A percentile compares a stretch with the other conserved stretches of the same genome.
Evolutionary conservation across 345 rosid species (phyloP).

Genomic region (Hirschfeldia incana): DNA sequence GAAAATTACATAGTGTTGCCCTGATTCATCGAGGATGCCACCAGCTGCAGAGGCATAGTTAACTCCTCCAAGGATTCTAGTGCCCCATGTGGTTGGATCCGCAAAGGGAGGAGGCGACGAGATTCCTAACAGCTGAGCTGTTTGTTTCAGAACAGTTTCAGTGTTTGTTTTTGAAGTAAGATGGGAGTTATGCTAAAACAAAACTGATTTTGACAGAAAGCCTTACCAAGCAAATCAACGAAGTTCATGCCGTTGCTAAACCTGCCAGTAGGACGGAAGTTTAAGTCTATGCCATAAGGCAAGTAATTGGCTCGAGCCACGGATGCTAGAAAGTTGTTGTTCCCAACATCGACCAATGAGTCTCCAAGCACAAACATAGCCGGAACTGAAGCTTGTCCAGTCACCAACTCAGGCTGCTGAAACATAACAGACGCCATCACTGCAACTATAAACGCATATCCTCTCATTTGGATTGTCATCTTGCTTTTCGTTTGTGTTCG

Average conservation of each 20-base stretch:
- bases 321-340: conserved; percentile 68
- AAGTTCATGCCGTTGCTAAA: conserved; percentile 76
- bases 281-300: conserved; percentile 84
- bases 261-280: conserved; percentile 68
- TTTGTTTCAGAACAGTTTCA: conserved; percentile 5
- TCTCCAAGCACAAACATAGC: conserved; percentile 90
- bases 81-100: conserved; percentile 61
- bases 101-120: conserved; percentile 65
- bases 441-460: conserved; percentile 22
- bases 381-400: conserved; percentile 48
- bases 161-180: conserved; percentile 8
- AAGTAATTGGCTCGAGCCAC: conserved; percentile 68
- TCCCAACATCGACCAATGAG: conserved; percentile 78
- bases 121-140: conserved; percentile 65
- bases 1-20: conserved; percentile 60
- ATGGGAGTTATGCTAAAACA: background rate
- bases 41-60: conserved; percentile 93
- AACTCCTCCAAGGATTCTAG: conserved; percentile 61
- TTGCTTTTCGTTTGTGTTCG: conserved; percentile 4
- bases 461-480: conserved; percentile 11
- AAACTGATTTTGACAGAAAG: background rate
- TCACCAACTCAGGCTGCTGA: conserved; percentile 33
- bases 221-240: conserved; percentile 65
- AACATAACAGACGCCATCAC: conserved; percentile 19
- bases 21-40: conserved; percentile 83